Percentiles rank a stretch among this genome's conserved stretches.
These are phyloP conservation scores for Podochytrium sp. DNA, from an alignment of 192 early-diverging fungal species.

Conservation along the genomic window DNA sequence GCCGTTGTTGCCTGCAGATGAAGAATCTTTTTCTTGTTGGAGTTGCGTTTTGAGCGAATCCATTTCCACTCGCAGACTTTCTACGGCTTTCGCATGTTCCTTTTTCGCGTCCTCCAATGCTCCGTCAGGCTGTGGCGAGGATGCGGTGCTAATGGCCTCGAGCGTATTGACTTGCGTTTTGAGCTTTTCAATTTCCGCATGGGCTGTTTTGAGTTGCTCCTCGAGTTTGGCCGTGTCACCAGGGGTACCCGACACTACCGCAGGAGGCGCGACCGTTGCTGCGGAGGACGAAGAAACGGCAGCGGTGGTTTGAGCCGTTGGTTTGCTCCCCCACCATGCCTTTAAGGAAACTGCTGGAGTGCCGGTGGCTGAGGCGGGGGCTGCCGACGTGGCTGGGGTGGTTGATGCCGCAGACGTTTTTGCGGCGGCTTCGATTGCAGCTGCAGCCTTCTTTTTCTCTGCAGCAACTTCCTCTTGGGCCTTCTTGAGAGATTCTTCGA, in stretches of 20 bases:
- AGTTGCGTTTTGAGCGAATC: slow-evolving; percentile 7
- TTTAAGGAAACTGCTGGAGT: slow-evolving; percentile 43
- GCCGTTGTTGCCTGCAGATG: background rate
- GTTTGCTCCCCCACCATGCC: slow-evolving; percentile 43
- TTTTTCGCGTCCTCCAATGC: background rate
- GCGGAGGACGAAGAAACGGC: background rate
- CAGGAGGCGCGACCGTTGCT: background rate
- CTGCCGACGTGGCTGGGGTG: background rate
- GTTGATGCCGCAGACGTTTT: background rate
- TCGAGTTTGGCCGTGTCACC: slow-evolving; percentile 11
- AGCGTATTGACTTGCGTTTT: slow-evolving; percentile 2
- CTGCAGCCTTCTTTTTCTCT: slow-evolving; percentile 32
- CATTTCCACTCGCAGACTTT: background rate
- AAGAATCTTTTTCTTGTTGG: background rate
- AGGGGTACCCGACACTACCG: background rate
- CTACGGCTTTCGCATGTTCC: background rate
- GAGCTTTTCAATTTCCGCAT: slow-evolving; percentile 26
- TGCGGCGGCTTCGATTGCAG: background rate
- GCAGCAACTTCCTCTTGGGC: slow-evolving; percentile 47
- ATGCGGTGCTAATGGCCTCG: background rate
- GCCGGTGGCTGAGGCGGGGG: background rate
- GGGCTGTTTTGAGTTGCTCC: slow-evolving; percentile 19
- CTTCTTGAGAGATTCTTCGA: slow-evolving; percentile 32
- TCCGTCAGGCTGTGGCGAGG: background rate
- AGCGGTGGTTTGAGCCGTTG: slow-evolving; percentile 7